Percentiles rank a stretch among this genome's conserved stretches.
Evolutionary conservation across 2,329 filamentous ascomycete genomes (phyloP).

Genomic region (Colletotrichum liaoningense): DNA sequence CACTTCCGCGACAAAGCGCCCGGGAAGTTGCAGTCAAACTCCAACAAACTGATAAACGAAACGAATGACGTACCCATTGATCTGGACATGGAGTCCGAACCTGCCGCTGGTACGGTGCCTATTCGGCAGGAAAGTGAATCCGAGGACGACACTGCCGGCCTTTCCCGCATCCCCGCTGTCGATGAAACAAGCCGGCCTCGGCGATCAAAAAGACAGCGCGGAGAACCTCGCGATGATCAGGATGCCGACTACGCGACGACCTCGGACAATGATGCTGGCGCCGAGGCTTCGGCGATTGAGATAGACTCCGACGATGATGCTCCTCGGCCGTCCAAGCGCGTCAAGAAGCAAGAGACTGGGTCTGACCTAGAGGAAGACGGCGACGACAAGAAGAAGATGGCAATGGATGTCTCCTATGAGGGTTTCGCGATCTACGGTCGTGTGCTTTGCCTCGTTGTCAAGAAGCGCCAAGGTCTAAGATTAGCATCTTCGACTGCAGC

Average conservation of each 20-base stretch:
- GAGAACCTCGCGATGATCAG: slow-evolving; percentile 43
- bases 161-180: slow-evolving; percentile 66
- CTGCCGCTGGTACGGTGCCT: slow-evolving; percentile 47
- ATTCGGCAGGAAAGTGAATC: slow-evolving; percentile 68
- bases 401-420: slow-evolving; percentile 88
- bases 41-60: slow-evolving; percentile 69
- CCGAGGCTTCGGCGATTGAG: slow-evolving; percentile 48
- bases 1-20: slow-evolving; percentile 72
- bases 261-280: slow-evolving; percentile 44
- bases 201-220: slow-evolving; percentile 40
- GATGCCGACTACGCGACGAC: slow-evolving; percentile 44
- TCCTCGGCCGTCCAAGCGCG: slow-evolving; percentile 57
- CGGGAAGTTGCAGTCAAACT: slow-evolving; percentile 69
- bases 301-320: slow-evolving; percentile 53
- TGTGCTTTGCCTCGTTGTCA: slow-evolving; percentile 90
- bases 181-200: slow-evolving; percentile 39
- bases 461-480: slow-evolving; percentile 73
- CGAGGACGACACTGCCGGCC: slow-evolving; percentile 66
- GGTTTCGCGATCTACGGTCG: slow-evolving; percentile 96
- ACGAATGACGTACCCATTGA: slow-evolving; percentile 65
- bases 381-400: slow-evolving; percentile 91
- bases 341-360: slow-evolving; percentile 49
- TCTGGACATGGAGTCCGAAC: slow-evolving; percentile 54
- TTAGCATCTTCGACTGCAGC: slow-evolving; percentile 16
- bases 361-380: slow-evolving; percentile 46